Evolutionary conservation across 768 basidiomycete species (phyloP), one percentile per base, ranked within the genome.

Genomic region (Macrocybe gigantea): DNA sequence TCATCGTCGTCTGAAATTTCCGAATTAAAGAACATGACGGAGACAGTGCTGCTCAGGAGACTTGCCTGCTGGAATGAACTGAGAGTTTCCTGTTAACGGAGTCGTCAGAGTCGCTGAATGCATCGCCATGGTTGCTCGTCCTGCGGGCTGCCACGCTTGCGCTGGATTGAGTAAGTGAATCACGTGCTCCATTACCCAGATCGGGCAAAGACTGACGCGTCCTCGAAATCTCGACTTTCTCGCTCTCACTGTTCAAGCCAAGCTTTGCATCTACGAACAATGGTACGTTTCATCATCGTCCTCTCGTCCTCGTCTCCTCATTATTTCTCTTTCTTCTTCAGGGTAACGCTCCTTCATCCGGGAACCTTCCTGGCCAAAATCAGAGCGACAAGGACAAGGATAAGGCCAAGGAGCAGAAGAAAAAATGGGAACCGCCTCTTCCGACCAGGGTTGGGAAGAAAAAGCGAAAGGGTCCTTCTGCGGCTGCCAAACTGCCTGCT

Each of bases 361-460:
- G 67, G 7, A 54, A 61, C 37, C 50, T 46, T 33, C 49, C 41
- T 34, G 46, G 30, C 13, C 32, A 44, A 3, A 44, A 44, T 15
- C n/a, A 44, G 6, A 44, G 30, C 39, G 30, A 44, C 31, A 44
- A 60, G 41, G 65, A 69, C 52, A 72, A 73, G 54, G 73, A 70
- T 63, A 78, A 75, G 65, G 57, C 53, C 60, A 77, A 72, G 64
- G 72, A 75, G 12, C 74, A 81, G 59, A 80, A 84, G 69, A 96
- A 97, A 82, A 94, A 95, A 72, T 98, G 94, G 93, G 95, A 98
- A 65, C 93, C 95, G 6, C 95, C 95, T 59, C 80, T 96, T 49
- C 94, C 95, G 10, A 96, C 95, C 40, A 88, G 92, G 50, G 91
- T 97, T 33, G 94, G 94, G 41, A 96, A 94, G 80, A 94, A 93